Percentiles rank a stretch among this genome's conserved stretches.
phyloP scores from a whole-genome alignment of 768 basidiomycete species.

The Tylopilus rubrobrunneus region DNA sequence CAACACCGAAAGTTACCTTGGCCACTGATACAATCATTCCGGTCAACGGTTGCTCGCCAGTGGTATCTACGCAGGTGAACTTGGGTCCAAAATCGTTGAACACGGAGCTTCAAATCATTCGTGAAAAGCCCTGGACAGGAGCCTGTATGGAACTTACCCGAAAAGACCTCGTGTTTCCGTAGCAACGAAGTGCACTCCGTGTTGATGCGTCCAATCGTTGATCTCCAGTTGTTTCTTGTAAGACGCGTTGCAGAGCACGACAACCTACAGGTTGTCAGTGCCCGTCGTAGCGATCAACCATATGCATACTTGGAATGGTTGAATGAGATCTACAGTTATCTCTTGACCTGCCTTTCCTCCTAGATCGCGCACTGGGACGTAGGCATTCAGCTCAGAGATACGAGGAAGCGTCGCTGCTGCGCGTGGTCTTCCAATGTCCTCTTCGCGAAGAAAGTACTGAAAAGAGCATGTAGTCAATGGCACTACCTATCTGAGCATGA shows the following conservation, averaged over 20 bases:
- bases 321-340: slow-evolving; percentile 75
- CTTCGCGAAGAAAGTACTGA: slow-evolving; percentile 90
- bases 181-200: slow-evolving; percentile 87
- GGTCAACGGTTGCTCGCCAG: slow-evolving; percentile 88
- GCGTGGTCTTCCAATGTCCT: slow-evolving; percentile 84
- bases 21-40: slow-evolving; percentile 97
- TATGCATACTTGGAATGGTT: slow-evolving; percentile 79
- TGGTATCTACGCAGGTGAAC: slow-evolving; percentile 96
- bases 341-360: slow-evolving; percentile 73
- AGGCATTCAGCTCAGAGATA: slow-evolving; percentile 90
- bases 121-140: neutral
- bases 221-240: slow-evolving; percentile 87
- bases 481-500: neutral
- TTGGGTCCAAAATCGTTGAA: slow-evolving; percentile 97
- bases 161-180: slow-evolving; percentile 93
- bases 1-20: slow-evolving; percentile 46
- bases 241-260: slow-evolving; percentile 80
- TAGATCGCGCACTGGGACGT: slow-evolving; percentile 90
- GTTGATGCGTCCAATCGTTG: slow-evolving; percentile 89
- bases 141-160: slow-evolving; percentile 51
- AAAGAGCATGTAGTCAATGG: slow-evolving; percentile 7
- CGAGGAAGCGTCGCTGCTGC: slow-evolving; percentile 85
- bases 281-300: neutral
- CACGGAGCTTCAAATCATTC: slow-evolving; percentile 54
- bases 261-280: slow-evolving; percentile 50